Evolutionary conservation across 1,284 basidiomycete genomes (phyloP), one percentile per base, ranked within the genome.

Genomic region (Inonotus hispidus): DNA sequence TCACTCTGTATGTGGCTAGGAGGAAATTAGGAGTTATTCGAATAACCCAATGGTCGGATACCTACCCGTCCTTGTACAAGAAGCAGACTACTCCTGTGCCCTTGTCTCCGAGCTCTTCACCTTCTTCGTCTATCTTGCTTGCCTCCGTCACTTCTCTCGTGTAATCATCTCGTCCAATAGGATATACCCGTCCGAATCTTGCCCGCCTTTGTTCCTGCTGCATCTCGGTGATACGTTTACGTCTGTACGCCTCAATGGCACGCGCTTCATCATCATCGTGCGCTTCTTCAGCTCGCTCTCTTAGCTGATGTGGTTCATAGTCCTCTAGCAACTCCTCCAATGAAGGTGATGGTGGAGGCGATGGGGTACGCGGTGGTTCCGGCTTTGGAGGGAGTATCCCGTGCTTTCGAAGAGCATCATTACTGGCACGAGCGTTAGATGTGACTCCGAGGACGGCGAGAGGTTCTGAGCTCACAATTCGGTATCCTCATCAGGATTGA

Each of bases 121-220:
- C 88, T 7, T 86, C 84, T 58, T 89, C 84, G 64, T 83, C 77
- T 2, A 83, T 72, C 65, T 83, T 84, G 72, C 94, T 97, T 1
- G 92, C 93, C 62, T 98, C 95, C 0, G 95, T 98, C 16, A 99
- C 92, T 70, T 98, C 93, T 56, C 90, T 80, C 37, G 92, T 96
- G 73, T 98, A 99, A 72, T 98, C 95, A 19, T 95, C 93, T 65
- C 96, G 79, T 32, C 86, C 85, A 64, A 99, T 96, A 1, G 94
- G 94, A 73, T 90, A 91, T 54, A 98, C 84, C 50, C 86, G 77
- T 21, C 96, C 95, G 71, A 95, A 98, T 59, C 87, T 83, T 8
- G 86, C 87, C 63, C 78, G 82, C 68, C 82, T 82, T 62, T 83
- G 77, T 61, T 84, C 82, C 32, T 75, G 76, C 58, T 79, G 79